Conservation (phyloP, 169 alveolate species). For the Babesia divergens region DNA sequence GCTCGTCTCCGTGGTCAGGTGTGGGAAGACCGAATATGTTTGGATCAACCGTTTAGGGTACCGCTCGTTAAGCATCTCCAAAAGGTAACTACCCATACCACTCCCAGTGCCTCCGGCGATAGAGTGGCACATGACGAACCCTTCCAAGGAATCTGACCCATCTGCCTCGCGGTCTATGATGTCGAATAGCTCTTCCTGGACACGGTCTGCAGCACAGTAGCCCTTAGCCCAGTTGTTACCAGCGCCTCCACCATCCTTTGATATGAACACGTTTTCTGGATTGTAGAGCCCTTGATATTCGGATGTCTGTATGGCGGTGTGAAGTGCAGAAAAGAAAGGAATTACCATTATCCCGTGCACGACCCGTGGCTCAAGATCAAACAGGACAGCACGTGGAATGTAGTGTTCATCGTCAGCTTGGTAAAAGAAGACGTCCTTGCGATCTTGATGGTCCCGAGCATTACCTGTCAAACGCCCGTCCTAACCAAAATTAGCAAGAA, state of each 20-base stretch:
- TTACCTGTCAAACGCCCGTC: constrained; percentile 73
- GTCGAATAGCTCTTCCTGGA: constrained; percentile 94
- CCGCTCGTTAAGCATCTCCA: constrained; percentile 94
- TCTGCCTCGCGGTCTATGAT: constrained; percentile 99
- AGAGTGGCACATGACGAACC: constrained; percentile 96
- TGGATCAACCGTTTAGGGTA: constrained; percentile 88
- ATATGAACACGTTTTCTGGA: constrained; percentile 95
- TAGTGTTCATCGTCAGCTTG: constrained; percentile 90
- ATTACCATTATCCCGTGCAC: constrained; percentile 73
- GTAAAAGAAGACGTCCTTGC: constrained; percentile 97
- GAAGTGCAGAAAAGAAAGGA: background rate
- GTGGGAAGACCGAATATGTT: constrained; percentile 91
- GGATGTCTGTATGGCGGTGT: constrained; percentile 61
- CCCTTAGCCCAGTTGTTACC: constrained; percentile 99
- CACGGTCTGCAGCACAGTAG: constrained; percentile 89
- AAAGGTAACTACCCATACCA: constrained; percentile 97
- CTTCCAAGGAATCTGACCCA: constrained; percentile 97
- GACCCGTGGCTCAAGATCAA: constrained; percentile 98
- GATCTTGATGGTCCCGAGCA: constrained; percentile 85
- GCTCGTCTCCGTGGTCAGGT: constrained; percentile 86
- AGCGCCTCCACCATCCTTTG: constrained; percentile 98
- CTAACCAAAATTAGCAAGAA: background rate
- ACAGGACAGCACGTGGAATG: constrained; percentile 93
- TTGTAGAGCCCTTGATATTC: constrained; percentile 91
- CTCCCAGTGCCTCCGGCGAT: constrained; percentile 99